Percentiles rank a stretch among this genome's conserved stretches.
phyloP scores from a whole-genome alignment of 2,329 filamentous ascomycete species.

The Apiospora saccharicola region DNA sequence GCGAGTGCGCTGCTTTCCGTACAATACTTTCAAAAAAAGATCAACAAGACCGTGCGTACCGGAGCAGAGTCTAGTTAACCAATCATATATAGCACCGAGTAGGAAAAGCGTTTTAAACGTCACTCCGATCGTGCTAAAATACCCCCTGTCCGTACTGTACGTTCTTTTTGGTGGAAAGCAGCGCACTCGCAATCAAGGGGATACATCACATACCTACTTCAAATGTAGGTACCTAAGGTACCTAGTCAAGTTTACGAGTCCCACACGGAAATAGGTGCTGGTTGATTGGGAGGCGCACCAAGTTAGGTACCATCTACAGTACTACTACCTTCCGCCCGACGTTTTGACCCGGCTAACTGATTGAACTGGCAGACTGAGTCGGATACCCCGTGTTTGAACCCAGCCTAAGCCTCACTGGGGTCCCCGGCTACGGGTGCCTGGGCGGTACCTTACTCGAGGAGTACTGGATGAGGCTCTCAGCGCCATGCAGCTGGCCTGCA shows the following conservation, averaged over 20 bases:
- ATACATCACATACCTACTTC: too few species aligned
- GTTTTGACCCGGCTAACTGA: constrained; percentile 1
- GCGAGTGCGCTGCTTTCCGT: too few species aligned
- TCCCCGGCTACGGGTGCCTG: not conserved
- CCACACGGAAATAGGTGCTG: constrained; percentile 3
- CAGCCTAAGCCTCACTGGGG: constrained; percentile 4
- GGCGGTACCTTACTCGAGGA: not conserved
- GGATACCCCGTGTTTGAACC: constrained; percentile 4
- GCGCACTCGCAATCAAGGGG: too few species aligned
- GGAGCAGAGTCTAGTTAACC: too few species aligned
- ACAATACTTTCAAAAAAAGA: too few species aligned
- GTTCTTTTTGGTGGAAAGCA: too few species aligned
- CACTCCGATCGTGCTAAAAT: too few species aligned
- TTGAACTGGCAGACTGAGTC: not conserved
- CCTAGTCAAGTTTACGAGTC: not conserved
- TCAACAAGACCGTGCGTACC: too few species aligned
- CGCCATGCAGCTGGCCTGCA: constrained; percentile 12
- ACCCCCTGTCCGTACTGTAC: too few species aligned
- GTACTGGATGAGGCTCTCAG: not conserved
- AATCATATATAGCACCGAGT: too few species aligned
- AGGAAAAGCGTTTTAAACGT: too few species aligned
- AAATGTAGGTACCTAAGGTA: too few species aligned
- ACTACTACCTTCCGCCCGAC: not conserved
- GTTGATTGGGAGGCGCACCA: not conserved
- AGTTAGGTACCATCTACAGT: not conserved